Base-by-base conservation (phyloP, 2,329 filamentous ascomycete genomes). In the Pyrenochaeta sp. region DNA sequence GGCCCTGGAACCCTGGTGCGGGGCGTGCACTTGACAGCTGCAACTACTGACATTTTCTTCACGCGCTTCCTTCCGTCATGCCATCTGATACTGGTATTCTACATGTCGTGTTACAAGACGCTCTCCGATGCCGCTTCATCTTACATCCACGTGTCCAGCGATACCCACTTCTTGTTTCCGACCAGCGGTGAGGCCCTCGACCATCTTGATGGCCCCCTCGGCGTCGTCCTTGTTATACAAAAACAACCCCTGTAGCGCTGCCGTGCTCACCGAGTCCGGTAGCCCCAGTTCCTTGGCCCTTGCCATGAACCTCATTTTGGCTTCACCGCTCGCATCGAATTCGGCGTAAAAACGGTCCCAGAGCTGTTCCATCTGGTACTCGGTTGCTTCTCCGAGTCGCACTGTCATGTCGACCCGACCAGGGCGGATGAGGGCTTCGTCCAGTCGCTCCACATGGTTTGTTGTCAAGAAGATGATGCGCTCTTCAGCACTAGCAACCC, bases 271-370 rank as follows among this genome's bases (percentile, higher is more conserved):
- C 37, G 81, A 77, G 13, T 84, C 81, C 39, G 95, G 83, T 18
- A 96, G 72, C 0, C 87, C 87, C 11, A 94, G 75, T 35, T 85
- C 79, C 30, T 84, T 80, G 9, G 96, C 81, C 48, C 82, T 83
- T 15, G 78, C 66, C 53, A 97, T 72, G 74, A 99, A 97, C 13
- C 80, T 76, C 58, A 81, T 74, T 60, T 85, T 84, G 14, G 84
- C 81, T 5, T 74, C 71, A 11, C 85, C 84, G 41, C 84, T 80
- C 1, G 61, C 55, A 63, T 96, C 92, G 17, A 90, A 76, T 22
- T 95, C 89, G 3, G 88, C 88, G 65, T 97, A 99, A 75, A 97
- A 99, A 14, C 94, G 85, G 69, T 95, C 88, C 91, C 93, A 99
- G 74, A 99, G 88, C 70, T 87, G 80, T 10, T 77, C 83, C 13